Conservation (phyloP, 2,329 filamentous ascomycete genomes). For the Dothideomycetes sp. region DNA sequence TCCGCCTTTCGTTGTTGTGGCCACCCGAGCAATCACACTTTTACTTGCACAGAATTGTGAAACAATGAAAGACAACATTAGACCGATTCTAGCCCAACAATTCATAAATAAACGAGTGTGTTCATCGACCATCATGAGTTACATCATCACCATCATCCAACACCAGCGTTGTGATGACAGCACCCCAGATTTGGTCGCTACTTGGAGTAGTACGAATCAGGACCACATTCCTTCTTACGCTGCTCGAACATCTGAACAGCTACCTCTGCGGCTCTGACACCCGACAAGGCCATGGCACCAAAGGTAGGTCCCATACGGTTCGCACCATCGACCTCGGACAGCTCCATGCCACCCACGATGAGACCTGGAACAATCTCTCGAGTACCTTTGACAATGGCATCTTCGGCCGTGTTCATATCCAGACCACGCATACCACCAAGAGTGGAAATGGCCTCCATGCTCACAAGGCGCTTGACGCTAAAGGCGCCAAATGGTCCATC, state of each 20-base stretch:
- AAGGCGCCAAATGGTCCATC: slow-evolving; percentile 89
- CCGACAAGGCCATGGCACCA: slow-evolving; percentile 78
- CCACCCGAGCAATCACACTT: too few species aligned
- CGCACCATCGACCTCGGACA: slow-evolving; percentile 76
- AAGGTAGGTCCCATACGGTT: slow-evolving; percentile 90
- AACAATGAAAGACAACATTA: too few species aligned
- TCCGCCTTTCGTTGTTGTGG: too few species aligned
- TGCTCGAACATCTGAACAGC: slow-evolving; percentile 67
- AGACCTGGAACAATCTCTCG: slow-evolving; percentile 80
- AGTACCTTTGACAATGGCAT: slow-evolving; percentile 87
- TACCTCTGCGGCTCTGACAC: slow-evolving; percentile 87
- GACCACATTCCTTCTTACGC: slow-evolving; percentile 63
- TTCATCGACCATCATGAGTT: too few species aligned
- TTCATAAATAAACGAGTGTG: too few species aligned
- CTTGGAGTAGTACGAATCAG: neutral
- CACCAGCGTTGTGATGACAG: too few species aligned
- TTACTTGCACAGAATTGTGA: too few species aligned
- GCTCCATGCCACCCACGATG: slow-evolving; percentile 91
- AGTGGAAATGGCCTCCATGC: slow-evolving; percentile 74
- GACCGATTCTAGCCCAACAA: too few species aligned
- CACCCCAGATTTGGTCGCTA: too few species aligned
- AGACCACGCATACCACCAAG: slow-evolving; percentile 87
- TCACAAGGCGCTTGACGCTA: slow-evolving; percentile 80
- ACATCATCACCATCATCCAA: too few species aligned
- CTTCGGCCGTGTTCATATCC: slow-evolving; percentile 86